Evolutionary conservation across 2,329 filamentous ascomycete genomes (phyloP).

Genomic region (Diaporthe sp.): DNA sequence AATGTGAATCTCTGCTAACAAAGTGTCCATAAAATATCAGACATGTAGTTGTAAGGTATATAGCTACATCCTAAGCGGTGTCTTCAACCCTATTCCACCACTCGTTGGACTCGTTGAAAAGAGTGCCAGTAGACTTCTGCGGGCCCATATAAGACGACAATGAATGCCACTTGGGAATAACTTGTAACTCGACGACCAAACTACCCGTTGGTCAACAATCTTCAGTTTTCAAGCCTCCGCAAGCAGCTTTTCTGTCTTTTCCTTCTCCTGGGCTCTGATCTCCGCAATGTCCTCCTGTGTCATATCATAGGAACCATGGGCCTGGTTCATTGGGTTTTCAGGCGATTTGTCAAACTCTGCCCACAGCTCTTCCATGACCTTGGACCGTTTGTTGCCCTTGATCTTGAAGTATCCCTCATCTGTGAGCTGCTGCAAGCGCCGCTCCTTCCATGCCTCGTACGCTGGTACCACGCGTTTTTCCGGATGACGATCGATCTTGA

Average conservation of each 20-base stretch:
- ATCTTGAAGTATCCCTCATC: conserved; percentile 48
- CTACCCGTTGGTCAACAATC: not conserved
- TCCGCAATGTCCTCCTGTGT: conserved; percentile 81
- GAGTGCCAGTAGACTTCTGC: no score
- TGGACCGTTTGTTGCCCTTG: not conserved
- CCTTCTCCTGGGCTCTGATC: conserved; percentile 75
- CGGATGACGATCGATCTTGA: conserved; percentile 89
- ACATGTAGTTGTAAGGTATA: no score
- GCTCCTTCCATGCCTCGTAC: conserved; percentile 84
- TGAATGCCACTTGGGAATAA: no score
- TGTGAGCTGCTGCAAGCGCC: conserved; percentile 87
- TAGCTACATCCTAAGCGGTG: no score
- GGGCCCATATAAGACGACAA: no score
- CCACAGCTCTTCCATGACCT: conserved; percentile 66
- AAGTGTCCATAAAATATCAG: no score
- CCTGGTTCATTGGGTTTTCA: conserved; percentile 96
- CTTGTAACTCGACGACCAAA: not conserved
- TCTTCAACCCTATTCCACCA: no score
- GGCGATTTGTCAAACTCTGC: conserved; percentile 97
- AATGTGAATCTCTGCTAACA: no score
- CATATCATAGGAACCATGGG: conserved; percentile 81
- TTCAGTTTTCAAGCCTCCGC: conserved; percentile 49
- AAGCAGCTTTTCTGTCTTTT: conserved; percentile 81
- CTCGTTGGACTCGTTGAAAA: no score
- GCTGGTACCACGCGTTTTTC: conserved; percentile 91